phyloP scores from a whole-genome alignment of 2,329 filamentous ascomycete genomes.

The Penicillium decumbens region DNA sequence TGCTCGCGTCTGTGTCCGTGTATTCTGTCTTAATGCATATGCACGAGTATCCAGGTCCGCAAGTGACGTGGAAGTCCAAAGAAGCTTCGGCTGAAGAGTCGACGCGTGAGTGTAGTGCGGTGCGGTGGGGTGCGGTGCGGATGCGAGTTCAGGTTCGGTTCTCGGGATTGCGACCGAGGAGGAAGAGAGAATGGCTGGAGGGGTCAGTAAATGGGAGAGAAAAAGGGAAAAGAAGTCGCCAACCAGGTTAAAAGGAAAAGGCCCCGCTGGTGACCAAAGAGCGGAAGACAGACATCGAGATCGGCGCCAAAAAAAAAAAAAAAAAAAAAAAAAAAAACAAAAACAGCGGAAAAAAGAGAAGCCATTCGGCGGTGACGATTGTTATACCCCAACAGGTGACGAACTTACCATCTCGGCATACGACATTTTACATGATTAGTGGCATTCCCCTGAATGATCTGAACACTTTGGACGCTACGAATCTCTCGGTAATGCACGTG shows the following conservation, averaged over 20 bases:
- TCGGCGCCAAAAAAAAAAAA: too few relatives aligned
- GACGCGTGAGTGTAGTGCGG: background rate
- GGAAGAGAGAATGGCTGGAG: background rate
- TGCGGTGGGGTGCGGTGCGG: background rate
- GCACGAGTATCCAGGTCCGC: background rate
- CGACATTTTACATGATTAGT: background rate
- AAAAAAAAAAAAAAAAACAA: background rate
- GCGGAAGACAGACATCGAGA: slow-evolving; percentile 6
- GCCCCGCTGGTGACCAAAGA: background rate
- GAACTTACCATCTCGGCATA: background rate
- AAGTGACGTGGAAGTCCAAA: background rate
- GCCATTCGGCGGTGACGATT: background rate
- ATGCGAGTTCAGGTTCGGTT: background rate
- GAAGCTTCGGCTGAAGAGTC: slow-evolving; percentile 1
- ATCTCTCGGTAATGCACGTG: slow-evolving; percentile 10
- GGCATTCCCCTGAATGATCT: background rate
- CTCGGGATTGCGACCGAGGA: background rate
- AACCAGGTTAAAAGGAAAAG: background rate
- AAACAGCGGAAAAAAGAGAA: background rate
- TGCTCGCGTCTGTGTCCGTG: slow-evolving; percentile 2
- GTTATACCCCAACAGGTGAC: background rate
- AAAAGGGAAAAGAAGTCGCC: background rate
- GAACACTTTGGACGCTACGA: background rate
- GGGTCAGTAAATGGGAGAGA: background rate
- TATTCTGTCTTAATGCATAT: slow-evolving; percentile 2